These are phyloP conservation scores for Polychaeton citri DNA, from an alignment of 2,329 filamentous ascomycete genomes.

Conservation along the genomic window DNA sequence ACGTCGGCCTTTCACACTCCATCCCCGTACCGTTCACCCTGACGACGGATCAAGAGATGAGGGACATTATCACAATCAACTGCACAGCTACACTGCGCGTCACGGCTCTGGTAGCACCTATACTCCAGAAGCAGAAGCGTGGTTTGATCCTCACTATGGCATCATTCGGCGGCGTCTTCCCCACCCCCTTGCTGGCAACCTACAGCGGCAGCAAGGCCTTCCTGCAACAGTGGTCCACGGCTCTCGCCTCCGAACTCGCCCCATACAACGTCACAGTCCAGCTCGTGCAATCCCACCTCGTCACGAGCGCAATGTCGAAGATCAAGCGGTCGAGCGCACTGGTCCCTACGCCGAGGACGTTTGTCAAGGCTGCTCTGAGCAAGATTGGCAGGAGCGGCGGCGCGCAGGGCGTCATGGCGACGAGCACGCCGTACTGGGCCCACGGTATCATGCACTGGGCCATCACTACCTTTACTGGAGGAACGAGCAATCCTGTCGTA, in stretches of 20 bases:
- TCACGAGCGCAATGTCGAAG: constrained; percentile 96
- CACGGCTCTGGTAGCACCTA: constrained; percentile 71
- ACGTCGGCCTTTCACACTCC: constrained; percentile 86
- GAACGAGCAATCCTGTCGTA: constrained; percentile 41
- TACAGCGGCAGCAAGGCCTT: constrained; percentile 98
- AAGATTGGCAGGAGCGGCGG: constrained; percentile 71
- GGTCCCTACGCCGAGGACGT: constrained; percentile 69
- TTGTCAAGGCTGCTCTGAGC: constrained; percentile 63
- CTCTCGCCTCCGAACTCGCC: constrained; percentile 71
- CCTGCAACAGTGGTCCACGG: constrained; percentile 87
- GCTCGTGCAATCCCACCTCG: constrained; percentile 80
- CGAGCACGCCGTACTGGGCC: constrained; percentile 85
- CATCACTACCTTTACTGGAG: constrained; percentile 46
- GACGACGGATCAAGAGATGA: constrained; percentile 66
- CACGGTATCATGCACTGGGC: constrained; percentile 83
- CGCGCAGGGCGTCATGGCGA: constrained; percentile 66
- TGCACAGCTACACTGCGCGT: constrained; percentile 80
- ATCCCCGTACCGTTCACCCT: constrained; percentile 82
- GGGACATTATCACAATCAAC: constrained; percentile 89
- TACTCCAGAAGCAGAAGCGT: constrained; percentile 69
- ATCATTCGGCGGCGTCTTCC: constrained; percentile 84
- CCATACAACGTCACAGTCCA: constrained; percentile 77
- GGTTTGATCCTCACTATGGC: constrained; percentile 95
- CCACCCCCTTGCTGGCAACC: constrained; percentile 82
- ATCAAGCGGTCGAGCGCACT: constrained; percentile 64